Percentiles rank a stretch among this genome's conserved stretches.
These are phyloP conservation scores for Colletotrichum orchidophilum DNA, from an alignment of 2,329 filamentous ascomycete genomes.

Conservation along the genomic window DNA sequence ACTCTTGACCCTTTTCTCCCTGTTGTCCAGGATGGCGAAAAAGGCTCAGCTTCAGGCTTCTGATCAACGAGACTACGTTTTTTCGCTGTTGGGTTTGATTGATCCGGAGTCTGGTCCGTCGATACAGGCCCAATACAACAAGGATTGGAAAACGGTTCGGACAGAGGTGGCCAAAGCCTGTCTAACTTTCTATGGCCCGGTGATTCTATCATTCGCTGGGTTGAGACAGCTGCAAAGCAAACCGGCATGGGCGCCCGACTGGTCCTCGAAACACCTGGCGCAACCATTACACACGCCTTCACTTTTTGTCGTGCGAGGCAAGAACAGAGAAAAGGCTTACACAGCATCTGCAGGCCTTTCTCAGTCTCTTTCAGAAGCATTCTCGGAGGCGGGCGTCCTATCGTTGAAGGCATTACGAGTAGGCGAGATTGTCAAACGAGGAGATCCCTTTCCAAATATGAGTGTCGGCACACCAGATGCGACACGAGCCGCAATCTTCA, in stretches of 20 bases:
- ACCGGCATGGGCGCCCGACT: constrained; percentile 5
- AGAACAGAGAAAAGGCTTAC: background rate
- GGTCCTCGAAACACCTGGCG: background rate
- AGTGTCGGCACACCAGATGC: background rate
- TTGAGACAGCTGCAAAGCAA: too few relatives aligned
- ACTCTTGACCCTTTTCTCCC: background rate
- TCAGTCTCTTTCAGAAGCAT: background rate
- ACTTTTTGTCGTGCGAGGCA: background rate
- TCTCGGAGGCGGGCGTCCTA: background rate
- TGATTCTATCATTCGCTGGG: background rate
- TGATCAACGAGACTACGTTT: constrained; percentile 7
- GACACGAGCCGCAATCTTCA: background rate
- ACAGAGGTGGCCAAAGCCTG: background rate
- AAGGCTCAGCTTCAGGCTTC: constrained; percentile 9
- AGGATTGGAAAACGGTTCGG: background rate
- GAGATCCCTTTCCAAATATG: background rate
- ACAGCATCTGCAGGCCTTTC: background rate
- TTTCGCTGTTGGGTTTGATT: background rate
- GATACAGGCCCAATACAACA: background rate
- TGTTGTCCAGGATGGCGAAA: background rate
- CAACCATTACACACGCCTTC: background rate
- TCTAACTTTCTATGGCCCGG: background rate
- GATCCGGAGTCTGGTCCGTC: background rate
- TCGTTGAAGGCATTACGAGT: background rate
- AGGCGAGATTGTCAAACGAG: background rate